Evolutionary conservation across 2,329 filamentous ascomycete genomes (phyloP), one percentile per base, ranked within the genome.

Genomic region (Sordariomycetes sp.): DNA sequence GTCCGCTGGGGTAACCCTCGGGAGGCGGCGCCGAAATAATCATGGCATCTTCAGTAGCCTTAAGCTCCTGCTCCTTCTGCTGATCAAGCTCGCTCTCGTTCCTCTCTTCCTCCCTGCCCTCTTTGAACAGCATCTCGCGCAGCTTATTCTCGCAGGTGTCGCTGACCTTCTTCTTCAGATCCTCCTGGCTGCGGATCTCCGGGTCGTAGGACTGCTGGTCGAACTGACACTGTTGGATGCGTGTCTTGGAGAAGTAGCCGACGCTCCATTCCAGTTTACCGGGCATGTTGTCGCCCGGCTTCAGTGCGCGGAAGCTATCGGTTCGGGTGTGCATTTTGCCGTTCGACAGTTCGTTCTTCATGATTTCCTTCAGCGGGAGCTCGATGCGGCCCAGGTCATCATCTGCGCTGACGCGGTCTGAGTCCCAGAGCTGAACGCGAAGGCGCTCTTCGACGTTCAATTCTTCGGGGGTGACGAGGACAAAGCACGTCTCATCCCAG

Each of bases 361-460:
- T 84, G 6, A 86, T 47, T 4, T 72, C 55, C 46, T 79, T 79
- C 21, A 86, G 53, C 39, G 75, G 72, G 8, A 86, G 55, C 49
- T 86, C 82, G 11, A 86, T 81, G 12, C 81, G 70, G 12, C 82
- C 82, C 2, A 86, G 63, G 46, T 86, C 81, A 44, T 86, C 82
- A 47, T 86, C 82, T 2, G 81, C 81, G 3, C 75, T 80, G 33
- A 74, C 69, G 28, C 76, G 75, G 50, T 86, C 82, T 3, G 79
- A 83, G 45, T 87, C 82, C 82, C 82, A 87, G 0, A 86, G 61
- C 47, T 86, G 80, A 2, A 86, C 48, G 4, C 80, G 70, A 8
- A 87, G 51, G 21, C 72, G 75, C 54, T 85, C 81, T 16, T 79
- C 71, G 0, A 83, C 80, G 40, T 86, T 82, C 9, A 86, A 54